These are phyloP conservation scores for Spergularia marina DNA, from an alignment of 148 eudicot genomes.

Conservation along the genomic window DNA sequence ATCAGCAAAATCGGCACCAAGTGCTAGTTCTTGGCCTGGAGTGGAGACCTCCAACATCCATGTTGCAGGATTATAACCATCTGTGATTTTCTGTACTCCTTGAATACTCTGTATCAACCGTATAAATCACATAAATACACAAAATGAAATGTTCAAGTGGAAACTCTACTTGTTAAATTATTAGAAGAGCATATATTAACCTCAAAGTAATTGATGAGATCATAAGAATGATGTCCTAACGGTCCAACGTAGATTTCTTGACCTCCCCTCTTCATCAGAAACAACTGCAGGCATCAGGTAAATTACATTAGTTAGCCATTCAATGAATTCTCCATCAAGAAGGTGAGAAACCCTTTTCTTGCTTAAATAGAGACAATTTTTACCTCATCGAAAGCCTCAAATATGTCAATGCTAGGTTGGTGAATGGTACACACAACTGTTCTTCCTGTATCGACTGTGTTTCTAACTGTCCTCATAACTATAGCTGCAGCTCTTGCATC, in stretches of 20 bases:
- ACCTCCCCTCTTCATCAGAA: slow-evolving; percentile 75
- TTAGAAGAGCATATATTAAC: slow-evolving; percentile 24
- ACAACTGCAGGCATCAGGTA: slow-evolving; percentile 38
- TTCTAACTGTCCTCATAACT: slow-evolving; percentile 83
- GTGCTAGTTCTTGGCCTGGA: slow-evolving; percentile 48
- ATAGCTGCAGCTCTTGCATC: slow-evolving; percentile 89
- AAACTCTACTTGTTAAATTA: neutral
- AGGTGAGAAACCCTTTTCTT: neutral
- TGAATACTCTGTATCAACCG: slow-evolving; percentile 40
- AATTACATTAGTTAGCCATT: neutral
- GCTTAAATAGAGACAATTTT: neutral
- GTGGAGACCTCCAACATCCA: slow-evolving; percentile 76
- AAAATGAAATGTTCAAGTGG: neutral
- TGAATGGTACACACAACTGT: slow-evolving; percentile 88
- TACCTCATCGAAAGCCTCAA: slow-evolving; percentile 89
- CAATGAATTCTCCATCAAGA: neutral
- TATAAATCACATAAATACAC: neutral
- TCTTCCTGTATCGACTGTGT: slow-evolving; percentile 80
- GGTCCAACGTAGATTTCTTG: slow-evolving; percentile 79
- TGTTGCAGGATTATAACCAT: slow-evolving; percentile 66
- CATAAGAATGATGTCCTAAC: slow-evolving; percentile 57
- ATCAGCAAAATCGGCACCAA: slow-evolving; percentile 63
- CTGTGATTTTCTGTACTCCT: slow-evolving; percentile 54
- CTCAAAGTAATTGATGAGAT: slow-evolving; percentile 66
- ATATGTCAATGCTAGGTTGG: slow-evolving; percentile 83